A percentile compares a stretch with the other conserved stretches of the same genome.
These are phyloP conservation scores for Miscanthus sacchariflorus DNA, from an alignment of 202 grass and related monocot species.

Conservation along the genomic window DNA sequence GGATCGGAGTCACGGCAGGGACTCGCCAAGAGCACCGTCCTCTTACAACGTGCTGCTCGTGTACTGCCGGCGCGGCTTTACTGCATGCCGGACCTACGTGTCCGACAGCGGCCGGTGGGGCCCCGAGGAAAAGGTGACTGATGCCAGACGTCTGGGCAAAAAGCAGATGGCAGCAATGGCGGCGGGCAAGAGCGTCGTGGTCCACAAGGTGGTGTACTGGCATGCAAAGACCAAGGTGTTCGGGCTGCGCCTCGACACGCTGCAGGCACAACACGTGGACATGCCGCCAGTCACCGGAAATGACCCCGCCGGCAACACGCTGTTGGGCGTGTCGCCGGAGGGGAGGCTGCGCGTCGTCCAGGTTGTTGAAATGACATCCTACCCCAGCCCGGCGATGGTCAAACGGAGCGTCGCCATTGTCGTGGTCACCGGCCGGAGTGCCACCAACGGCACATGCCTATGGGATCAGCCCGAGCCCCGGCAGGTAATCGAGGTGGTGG, in stretches of 20 bases:
- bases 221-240: neutral
- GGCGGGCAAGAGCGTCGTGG: neutral
- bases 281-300: neutral
- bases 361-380: neutral
- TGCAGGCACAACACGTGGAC: neutral
- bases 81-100: neutral
- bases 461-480: neutral
- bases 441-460: neutral
- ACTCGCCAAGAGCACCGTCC: neutral
- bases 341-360: constrained; percentile 1
- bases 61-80: neutral
- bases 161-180: neutral
- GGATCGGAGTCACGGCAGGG: no score
- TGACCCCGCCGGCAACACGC: neutral
- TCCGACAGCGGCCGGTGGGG: neutral
- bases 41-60: neutral
- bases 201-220: neutral
- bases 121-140: neutral
- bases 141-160: neutral
- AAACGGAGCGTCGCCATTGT: neutral
- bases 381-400: neutral
- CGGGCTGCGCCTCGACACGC: neutral
- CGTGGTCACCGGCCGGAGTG: neutral
- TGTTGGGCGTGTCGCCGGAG: neutral
- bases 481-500: neutral